phyloP scores from a whole-genome alignment of 108 stramenopile species.

The Discostella pseudostelligera region DNA sequence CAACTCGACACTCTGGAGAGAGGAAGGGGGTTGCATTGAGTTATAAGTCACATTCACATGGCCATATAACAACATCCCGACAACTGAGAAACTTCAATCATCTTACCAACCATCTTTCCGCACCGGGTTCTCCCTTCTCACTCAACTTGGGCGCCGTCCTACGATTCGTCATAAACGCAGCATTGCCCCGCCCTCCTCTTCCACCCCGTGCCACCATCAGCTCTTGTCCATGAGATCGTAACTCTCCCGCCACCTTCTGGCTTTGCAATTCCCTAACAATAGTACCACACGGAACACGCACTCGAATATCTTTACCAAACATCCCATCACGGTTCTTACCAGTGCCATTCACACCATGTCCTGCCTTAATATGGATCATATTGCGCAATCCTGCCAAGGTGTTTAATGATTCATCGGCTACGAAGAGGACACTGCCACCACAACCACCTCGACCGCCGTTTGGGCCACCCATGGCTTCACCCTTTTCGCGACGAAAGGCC shows the following conservation, averaged over 20 bases:
- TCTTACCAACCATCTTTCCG: constrained; percentile 72
- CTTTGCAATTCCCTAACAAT: constrained; percentile 87
- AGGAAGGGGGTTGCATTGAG: no score
- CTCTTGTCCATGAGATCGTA: constrained; percentile 71
- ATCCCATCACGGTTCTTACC: constrained; percentile 84
- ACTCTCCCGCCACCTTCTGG: constrained; percentile 87
- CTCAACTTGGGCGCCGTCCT: constrained; percentile 85
- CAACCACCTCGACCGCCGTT: constrained; percentile 87
- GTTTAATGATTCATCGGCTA: constrained; percentile 82
- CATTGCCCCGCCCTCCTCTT: constrained; percentile 93
- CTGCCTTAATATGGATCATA: constrained; percentile 78
- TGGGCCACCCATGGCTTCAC: constrained; percentile 89
- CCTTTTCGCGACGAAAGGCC: constrained; percentile 90
- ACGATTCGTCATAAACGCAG: constrained; percentile 86
- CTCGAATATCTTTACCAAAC: constrained; percentile 61
- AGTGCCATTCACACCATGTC: constrained; percentile 78
- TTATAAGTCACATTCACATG: no score
- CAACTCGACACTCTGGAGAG: constrained; percentile 64
- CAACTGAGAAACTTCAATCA: no score
- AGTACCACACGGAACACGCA: constrained; percentile 92
- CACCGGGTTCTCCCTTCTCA: constrained; percentile 91
- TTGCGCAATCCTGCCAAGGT: constrained; percentile 84
- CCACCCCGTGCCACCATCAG: constrained; percentile 93
- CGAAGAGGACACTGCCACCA: constrained; percentile 83
- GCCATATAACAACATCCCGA: no score